Percentiles rank a stretch among this genome's conserved stretches.
Evolutionary conservation across 352 stramenopile genomes (phyloP).

Genomic region (Globisporangium splendens): DNA sequence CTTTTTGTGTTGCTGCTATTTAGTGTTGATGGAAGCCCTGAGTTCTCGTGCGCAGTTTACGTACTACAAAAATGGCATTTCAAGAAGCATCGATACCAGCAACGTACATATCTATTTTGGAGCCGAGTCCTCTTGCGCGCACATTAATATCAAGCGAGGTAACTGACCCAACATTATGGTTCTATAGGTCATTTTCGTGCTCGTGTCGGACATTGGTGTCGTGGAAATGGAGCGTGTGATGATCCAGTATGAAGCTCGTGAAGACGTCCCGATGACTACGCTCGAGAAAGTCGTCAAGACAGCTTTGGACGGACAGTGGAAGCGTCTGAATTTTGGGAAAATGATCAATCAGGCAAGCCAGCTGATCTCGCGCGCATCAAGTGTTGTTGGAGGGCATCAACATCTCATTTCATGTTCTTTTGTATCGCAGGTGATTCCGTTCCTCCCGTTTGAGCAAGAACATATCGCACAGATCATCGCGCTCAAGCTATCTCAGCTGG

Average conservation of each 20-base stretch:
- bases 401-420: background rate
- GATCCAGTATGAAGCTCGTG: conserved; percentile 71
- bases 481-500: conserved; percentile 75
- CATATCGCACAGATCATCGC: conserved; percentile 81
- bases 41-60: conserved; percentile 66
- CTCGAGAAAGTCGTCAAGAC: conserved; percentile 78
- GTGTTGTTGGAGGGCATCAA: too few relatives aligned
- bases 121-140: too few relatives aligned
- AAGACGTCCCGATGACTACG: conserved; percentile 52
- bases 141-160: too few relatives aligned
- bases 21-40: conserved; percentile 76
- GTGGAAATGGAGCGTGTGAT: conserved; percentile 82
- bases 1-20: conserved; percentile 1
- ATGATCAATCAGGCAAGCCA: conserved; percentile 74
- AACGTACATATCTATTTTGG: conserved; percentile 33
- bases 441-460: conserved; percentile 82
- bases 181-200: conserved; percentile 78
- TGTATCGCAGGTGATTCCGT: conserved; percentile 72
- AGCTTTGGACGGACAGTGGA: conserved; percentile 82
- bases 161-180: too few relatives aligned
- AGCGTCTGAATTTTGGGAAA: conserved; percentile 86
- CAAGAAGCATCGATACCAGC: conserved; percentile 63
- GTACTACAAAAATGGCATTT: conserved; percentile 69
- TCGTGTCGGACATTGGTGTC: conserved; percentile 88
- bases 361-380: background rate